Evolutionary conservation across 2,329 filamentous ascomycete species (phyloP).

Genomic region (Talaromyces sp.): DNA sequence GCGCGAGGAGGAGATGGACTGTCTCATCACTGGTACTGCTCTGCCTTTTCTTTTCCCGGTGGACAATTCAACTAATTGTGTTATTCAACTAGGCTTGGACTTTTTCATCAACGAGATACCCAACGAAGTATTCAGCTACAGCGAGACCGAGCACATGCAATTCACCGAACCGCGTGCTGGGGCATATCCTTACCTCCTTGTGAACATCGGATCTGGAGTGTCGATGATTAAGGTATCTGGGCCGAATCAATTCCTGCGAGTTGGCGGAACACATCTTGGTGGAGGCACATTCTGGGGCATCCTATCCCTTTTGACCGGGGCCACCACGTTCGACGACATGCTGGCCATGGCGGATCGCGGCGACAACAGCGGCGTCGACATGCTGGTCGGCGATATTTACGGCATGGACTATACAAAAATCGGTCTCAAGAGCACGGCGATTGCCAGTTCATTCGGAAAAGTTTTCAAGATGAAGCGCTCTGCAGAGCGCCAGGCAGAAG

Average conservation of each 20-base stretch:
- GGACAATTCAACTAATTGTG: not conserved
- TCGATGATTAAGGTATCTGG: slow-evolving; percentile 96
- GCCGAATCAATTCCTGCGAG: slow-evolving; percentile 76
- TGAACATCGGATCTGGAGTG: slow-evolving; percentile 96
- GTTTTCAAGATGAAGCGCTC: slow-evolving; percentile 89
- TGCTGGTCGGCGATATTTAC: slow-evolving; percentile 97
- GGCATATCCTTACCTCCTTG: slow-evolving; percentile 93
- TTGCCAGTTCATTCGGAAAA: slow-evolving; percentile 94
- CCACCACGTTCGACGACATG: slow-evolving; percentile 96
- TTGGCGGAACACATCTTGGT: slow-evolving; percentile 89
- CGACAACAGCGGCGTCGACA: slow-evolving; percentile 89
- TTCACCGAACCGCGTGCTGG: slow-evolving; percentile 72
- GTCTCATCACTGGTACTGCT: slow-evolving; percentile 74
- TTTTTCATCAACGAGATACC: slow-evolving; percentile 99
- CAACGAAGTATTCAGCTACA: slow-evolving; percentile 94
- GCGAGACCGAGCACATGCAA: slow-evolving; percentile 82
- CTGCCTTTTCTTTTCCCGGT: not conserved
- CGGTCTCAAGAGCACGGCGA: slow-evolving; percentile 88
- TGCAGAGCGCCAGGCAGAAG: slow-evolving; percentile 72
- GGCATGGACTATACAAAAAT: slow-evolving; percentile 95
- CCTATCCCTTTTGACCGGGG: slow-evolving; percentile 84
- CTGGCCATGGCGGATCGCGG: slow-evolving; percentile 81
- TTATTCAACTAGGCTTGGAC: slow-evolving; percentile 65
- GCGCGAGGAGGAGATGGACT: slow-evolving; percentile 97
- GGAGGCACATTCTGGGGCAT: slow-evolving; percentile 98